Conservation (phyloP, 345 rosid genomes). For the Boechera retrofracta region DNA sequence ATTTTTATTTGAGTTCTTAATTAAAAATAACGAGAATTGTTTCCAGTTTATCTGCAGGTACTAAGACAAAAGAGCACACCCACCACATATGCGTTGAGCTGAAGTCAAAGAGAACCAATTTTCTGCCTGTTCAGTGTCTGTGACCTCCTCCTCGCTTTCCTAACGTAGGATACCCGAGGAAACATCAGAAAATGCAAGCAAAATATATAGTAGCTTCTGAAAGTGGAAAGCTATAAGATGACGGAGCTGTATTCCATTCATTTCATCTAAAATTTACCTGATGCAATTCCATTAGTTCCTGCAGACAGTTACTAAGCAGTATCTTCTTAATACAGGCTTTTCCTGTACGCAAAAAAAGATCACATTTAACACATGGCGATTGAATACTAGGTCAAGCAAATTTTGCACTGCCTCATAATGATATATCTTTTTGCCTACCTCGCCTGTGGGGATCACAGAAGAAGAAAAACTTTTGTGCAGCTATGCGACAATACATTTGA, state of each 20-base stretch:
- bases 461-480: conserved; percentile 97
- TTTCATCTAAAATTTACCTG: conserved; percentile 59
- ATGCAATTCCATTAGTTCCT: conserved; percentile 99
- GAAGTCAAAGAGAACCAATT: conserved; percentile 99
- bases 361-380: conserved; percentile 1
- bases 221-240: conserved; percentile 19
- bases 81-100: conserved; percentile 97
- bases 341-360: conserved; percentile 54
- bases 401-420: conserved; percentile 15
- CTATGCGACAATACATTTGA: conserved; percentile 95
- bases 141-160: conserved; percentile 99
- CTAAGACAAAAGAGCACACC: conserved; percentile 31
- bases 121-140: conserved; percentile 98
- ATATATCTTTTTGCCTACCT: conserved; percentile 51
- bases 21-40: conserved; percentile 10
- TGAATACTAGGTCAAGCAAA: background rate
- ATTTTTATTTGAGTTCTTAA: conserved; percentile 4
- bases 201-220: conserved; percentile 13
- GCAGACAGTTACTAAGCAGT: conserved; percentile 96
- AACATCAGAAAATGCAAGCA: conserved; percentile 6
- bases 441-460: conserved; percentile 98
- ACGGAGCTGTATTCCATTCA: conserved; percentile 9
- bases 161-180: conserved; percentile 36
- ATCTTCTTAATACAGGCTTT: conserved; percentile 97
- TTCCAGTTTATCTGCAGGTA: conserved; percentile 21